phyloP scores from a whole-genome alignment of 2,329 filamentous ascomycete species.

The Ophiostoma sp. region DNA sequence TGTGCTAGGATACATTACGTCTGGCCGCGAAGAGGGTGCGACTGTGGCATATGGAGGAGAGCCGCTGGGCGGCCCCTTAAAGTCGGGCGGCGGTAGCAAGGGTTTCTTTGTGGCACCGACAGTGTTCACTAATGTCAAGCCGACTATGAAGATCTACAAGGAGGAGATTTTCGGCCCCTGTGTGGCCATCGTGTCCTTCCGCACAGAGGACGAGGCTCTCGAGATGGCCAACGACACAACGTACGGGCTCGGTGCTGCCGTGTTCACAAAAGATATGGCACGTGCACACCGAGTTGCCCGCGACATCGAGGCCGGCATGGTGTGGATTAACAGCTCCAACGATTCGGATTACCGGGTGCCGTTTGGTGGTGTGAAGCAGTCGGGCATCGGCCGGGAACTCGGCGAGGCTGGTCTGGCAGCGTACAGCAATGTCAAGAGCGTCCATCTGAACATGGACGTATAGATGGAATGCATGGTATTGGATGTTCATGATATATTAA shows the following conservation, averaged over 20 bases:
- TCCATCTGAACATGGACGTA: constrained; percentile 24
- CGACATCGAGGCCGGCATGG: constrained; percentile 51
- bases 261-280: constrained; percentile 52
- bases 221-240: constrained; percentile 47
- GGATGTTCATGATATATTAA: background rate
- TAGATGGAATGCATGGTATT: background rate
- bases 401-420: constrained; percentile 41
- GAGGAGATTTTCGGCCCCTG: constrained; percentile 59
- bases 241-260: constrained; percentile 50
- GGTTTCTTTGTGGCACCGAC: constrained; percentile 28
- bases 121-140: constrained; percentile 25
- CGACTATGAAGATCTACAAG: constrained; percentile 32
- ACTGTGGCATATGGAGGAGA: constrained; percentile 57
- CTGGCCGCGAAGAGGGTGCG: constrained; percentile 61
- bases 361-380: constrained; percentile 50
- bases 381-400: constrained; percentile 49
- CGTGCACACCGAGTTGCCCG: constrained; percentile 40
- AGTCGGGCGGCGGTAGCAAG: constrained; percentile 38
- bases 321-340: constrained; percentile 38
- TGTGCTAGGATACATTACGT: constrained; percentile 60
- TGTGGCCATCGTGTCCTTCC: constrained; percentile 48
- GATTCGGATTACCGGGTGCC: constrained; percentile 24
- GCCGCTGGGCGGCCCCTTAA: constrained; percentile 26
- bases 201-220: constrained; percentile 47
- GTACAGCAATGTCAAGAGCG: constrained; percentile 40